Evolutionary conservation across 805 yeast species (phyloP).

Genomic region (Wickerhamiella nectarea): DNA sequence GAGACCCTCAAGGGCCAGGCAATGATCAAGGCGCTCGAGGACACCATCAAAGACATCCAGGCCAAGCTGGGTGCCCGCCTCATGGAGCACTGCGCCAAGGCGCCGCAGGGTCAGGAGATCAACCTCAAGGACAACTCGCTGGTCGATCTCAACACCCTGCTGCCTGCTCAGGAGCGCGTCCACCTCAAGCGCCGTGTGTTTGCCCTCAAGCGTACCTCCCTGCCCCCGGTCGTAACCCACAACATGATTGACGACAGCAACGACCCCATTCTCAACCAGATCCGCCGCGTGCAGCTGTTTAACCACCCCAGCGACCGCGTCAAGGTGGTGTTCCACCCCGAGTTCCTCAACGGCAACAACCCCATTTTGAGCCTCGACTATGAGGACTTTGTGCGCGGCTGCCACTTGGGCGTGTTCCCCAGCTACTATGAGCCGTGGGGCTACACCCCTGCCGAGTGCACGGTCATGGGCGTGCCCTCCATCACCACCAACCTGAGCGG

Average conservation of each 20-base stretch:
- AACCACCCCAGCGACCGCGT: constrained; percentile 84
- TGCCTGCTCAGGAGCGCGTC: constrained; percentile 78
- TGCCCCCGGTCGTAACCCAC: constrained; percentile 95
- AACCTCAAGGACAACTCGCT: constrained; percentile 18
- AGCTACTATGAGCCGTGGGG: constrained; percentile 99
- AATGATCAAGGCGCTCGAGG: constrained; percentile 79
- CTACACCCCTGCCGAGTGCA: constrained; percentile 97
- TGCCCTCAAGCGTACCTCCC: constrained; percentile 75
- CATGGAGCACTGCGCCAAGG: constrained; percentile 73
- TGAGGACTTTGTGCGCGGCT: constrained; percentile 95
- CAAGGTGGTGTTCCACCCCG: constrained; percentile 94
- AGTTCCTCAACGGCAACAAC: constrained; percentile 84
- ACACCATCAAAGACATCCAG: constrained; percentile 79
- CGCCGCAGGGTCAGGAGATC: constrained; percentile 23
- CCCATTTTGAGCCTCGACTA: constrained; percentile 88
- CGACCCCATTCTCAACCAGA: constrained; percentile 85
- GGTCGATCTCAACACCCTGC: constrained; percentile 66
- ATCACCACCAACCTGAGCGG: constrained; percentile 93
- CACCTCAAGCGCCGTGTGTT: constrained; percentile 81
- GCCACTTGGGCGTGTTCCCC: constrained; percentile 96
- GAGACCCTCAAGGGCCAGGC: constrained; percentile 96
- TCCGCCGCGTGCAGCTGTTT: constrained; percentile 81
- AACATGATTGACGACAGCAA: constrained; percentile 86
- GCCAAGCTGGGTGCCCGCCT: constrained; percentile 71
- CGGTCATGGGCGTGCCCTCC: constrained; percentile 98